Base-by-base conservation (phyloP, 2,329 filamentous ascomycete species). In the Chalaropsis thielavioides region DNA sequence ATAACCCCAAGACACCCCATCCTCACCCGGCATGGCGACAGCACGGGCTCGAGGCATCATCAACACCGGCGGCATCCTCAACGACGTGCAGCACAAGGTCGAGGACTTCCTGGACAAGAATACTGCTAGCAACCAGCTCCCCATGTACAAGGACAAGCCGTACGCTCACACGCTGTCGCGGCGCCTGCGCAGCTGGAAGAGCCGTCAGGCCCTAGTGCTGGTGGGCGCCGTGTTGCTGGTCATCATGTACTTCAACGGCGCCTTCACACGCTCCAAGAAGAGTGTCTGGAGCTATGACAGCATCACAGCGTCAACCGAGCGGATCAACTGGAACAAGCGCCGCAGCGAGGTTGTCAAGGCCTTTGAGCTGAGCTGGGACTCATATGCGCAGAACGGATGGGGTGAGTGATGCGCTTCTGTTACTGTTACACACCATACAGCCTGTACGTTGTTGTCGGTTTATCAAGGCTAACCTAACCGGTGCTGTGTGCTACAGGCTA, bases 81-180 rank as follows among this genome's bases (percentile, higher is more conserved):
- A 77, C 67, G 79, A 77, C 60, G 78, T 90, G 46, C 79, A 86
- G 61, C 81, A 82, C 70, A 83, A 82, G 68, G 78, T 90, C 43
- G 82, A 81, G 62, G 80, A 79, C 66, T 80, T 91, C 67, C 85
- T 92, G 68, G 83, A 85, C 44, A 82, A 76, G 27, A 75, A 74
- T 68, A 71, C 76, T 41, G 27, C 13, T 68, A 71, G 77, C 74
- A 70, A 74, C 67, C 79, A 84, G 66, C 78, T 99, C 68, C 94
- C 94, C 58, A 92, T 97, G 88, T 99, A 99, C 79, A 99, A 99
- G 76, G 94, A 99, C 77, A 99, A 99, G 75, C 94, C 94, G n/a
- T 94, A 89, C 73, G 79, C 82, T 54, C 77, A 80, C 41, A 54
- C 60, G 19, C 38, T 65, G 60, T 83, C 83, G 67, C 79, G 82